phyloP scores from a whole-genome alignment of 805 yeast genomes.

The Wickerhamomyces bovis region DNA sequence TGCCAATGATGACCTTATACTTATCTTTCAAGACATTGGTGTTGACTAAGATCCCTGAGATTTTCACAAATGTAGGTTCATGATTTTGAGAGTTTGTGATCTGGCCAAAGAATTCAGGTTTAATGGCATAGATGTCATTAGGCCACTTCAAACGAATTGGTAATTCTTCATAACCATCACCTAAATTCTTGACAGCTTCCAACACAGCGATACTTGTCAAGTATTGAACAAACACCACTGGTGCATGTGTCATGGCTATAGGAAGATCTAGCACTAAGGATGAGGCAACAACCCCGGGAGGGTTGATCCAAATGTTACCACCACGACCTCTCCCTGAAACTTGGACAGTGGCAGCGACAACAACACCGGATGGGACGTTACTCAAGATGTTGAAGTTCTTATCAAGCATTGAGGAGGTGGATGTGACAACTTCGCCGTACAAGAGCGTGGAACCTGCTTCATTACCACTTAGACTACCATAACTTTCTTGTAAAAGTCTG shows the following conservation, averaged over 20 bases:
- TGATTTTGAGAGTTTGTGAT: slow-evolving; percentile 39
- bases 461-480: slow-evolving; percentile 25
- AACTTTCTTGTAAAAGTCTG: slow-evolving; percentile 30
- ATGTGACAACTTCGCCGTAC: slow-evolving; percentile 86
- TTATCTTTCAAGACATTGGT: slow-evolving; percentile 57
- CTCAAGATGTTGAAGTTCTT: slow-evolving; percentile 55
- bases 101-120: slow-evolving; percentile 51
- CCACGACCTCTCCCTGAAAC: slow-evolving; percentile 92
- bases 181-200: slow-evolving; percentile 62
- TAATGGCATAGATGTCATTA: slow-evolving; percentile 76
- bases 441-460: slow-evolving; percentile 57
- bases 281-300: slow-evolving; percentile 83
- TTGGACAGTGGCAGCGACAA: slow-evolving; percentile 73
- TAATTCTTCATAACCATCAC: slow-evolving; percentile 59
- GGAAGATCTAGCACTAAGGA: slow-evolving; percentile 62
- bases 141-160: slow-evolving; percentile 95
- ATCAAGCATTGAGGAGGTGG: slow-evolving; percentile 78
- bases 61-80: slow-evolving; percentile 66
- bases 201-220: slow-evolving; percentile 77
- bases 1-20: slow-evolving; percentile 72
- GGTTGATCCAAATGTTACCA: slow-evolving; percentile 92
- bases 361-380: slow-evolving; percentile 60
- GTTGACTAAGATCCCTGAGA: slow-evolving; percentile 81
- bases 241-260: slow-evolving; percentile 36
- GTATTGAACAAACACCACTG: slow-evolving; percentile 83